A percentile compares a stretch with the other conserved stretches of the same genome.
phyloP scores from a whole-genome alignment of 2,329 filamentous ascomycete species.

The Dactylellina cionopaga region DNA sequence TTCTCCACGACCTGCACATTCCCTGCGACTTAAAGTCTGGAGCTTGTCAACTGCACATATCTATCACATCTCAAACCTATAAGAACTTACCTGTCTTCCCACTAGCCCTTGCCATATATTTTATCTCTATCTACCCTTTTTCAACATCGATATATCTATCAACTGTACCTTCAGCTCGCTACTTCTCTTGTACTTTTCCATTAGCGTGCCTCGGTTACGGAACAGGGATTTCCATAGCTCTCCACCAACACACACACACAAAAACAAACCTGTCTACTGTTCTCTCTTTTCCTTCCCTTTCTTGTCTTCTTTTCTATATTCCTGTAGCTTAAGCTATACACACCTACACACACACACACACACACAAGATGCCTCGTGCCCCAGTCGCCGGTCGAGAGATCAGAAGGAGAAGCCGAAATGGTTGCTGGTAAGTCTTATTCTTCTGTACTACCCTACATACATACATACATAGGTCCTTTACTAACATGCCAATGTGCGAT shows the following conservation, averaged over 20 bases:
- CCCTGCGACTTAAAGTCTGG: constrained; percentile 23
- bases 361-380: constrained; percentile 56
- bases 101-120: constrained; percentile 32
- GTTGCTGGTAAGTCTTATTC: constrained; percentile 56
- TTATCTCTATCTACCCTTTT: constrained; percentile 7
- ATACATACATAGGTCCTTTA: background rate
- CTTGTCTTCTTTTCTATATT: constrained; percentile 36
- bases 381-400: constrained; percentile 57
- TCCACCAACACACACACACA: constrained; percentile 19
- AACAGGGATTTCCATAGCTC: constrained; percentile 42
- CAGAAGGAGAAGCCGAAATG: constrained; percentile 56
- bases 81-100: constrained; percentile 44
- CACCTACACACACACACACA: background rate
- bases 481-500: constrained; percentile 46
- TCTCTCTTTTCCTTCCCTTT: constrained; percentile 33
- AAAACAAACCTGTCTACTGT: background rate
- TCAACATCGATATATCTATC: background rate
- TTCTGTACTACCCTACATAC: background rate
- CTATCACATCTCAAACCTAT: constrained; percentile 49
- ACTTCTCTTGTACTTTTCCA: background rate
- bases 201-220: constrained; percentile 46
- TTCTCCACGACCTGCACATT: constrained; percentile 35
- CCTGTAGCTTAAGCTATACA: constrained; percentile 27
- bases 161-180: background rate
- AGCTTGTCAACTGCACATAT: constrained; percentile 19